Evolutionary conservation across 768 basidiomycete species (phyloP).

Genomic region (Trametes cubensis): DNA sequence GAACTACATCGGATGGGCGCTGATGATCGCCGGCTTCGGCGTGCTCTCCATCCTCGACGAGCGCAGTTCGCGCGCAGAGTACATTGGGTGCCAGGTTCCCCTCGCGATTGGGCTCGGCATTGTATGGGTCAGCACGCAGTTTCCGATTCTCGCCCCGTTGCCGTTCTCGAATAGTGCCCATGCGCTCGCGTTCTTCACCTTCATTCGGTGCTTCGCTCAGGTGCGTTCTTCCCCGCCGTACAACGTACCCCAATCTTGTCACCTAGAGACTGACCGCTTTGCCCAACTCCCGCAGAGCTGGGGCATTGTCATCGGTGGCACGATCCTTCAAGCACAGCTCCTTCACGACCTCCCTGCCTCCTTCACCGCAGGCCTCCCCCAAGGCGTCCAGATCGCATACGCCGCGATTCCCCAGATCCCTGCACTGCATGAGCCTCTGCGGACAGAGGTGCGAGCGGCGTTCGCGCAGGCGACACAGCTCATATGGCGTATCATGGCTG

Average conservation of each 20-base stretch:
- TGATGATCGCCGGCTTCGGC: constrained; percentile 21
- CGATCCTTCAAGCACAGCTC: constrained; percentile 42
- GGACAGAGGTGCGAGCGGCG: constrained; percentile 41
- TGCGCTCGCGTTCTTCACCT: constrained; percentile 38
- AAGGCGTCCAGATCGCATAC: constrained; percentile 31
- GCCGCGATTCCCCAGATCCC: constrained; percentile 46
- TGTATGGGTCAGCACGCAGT: constrained; percentile 10
- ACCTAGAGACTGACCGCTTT: neutral
- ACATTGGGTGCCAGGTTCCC: constrained; percentile 37
- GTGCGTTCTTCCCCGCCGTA: neutral
- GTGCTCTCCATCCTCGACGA: constrained; percentile 32
- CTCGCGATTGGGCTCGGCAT: constrained; percentile 11
- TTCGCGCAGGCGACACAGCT: constrained; percentile 43
- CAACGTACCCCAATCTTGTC: no score
- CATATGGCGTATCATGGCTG: constrained; percentile 48
- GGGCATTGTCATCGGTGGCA: constrained; percentile 40
- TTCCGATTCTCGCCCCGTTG: constrained; percentile 38
- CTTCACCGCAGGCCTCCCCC: constrained; percentile 30
- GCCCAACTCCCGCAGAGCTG: constrained; percentile 25
- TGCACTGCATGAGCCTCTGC: constrained; percentile 37
- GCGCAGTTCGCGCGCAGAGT: constrained; percentile 21
- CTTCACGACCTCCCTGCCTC: constrained; percentile 31
- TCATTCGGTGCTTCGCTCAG: constrained; percentile 18
- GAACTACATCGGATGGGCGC: constrained; percentile 26
- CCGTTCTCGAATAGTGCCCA: constrained; percentile 27